Conservation (phyloP, 1,284 basidiomycete species). For the Ceratobasidium theobromae region DNA sequence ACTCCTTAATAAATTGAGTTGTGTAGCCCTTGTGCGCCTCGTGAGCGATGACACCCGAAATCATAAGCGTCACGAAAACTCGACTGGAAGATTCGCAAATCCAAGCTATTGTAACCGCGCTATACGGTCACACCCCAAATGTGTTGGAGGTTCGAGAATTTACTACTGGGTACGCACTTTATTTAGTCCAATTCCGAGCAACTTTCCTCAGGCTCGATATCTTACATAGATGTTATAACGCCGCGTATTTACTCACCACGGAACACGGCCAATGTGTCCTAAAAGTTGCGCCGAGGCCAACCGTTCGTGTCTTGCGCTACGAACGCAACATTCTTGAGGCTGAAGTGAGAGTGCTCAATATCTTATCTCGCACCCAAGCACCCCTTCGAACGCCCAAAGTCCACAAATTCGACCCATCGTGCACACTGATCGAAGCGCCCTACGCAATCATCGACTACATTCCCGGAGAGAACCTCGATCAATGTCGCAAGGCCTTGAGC, state of each 20-base stretch:
- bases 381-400: constrained; percentile 20
- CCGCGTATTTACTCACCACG: constrained; percentile 9
- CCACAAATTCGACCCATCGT: constrained; percentile 1
- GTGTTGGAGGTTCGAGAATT: constrained; percentile 2
- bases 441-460: constrained; percentile 27
- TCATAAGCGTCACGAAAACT: constrained; percentile 22
- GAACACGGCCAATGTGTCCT: constrained; percentile 19
- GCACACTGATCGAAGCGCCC: constrained; percentile 9
- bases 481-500: not conserved
- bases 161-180: not conserved
- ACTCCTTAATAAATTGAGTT: too few relatives aligned
- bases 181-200: not conserved
- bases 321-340: constrained; percentile 25
- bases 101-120: not conserved
- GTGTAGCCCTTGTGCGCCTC: too few relatives aligned
- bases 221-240: constrained; percentile 8
- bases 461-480: constrained; percentile 9
- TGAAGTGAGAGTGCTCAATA: constrained; percentile 11
- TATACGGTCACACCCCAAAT: not conserved
- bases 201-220: not conserved
- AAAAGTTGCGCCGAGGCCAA: constrained; percentile 18
- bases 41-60: constrained; percentile 1
- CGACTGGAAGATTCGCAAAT: not conserved
- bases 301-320: constrained; percentile 13
- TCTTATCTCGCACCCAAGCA: constrained; percentile 4